Evolutionary conservation across 768 basidiomycete species (phyloP), one percentile per base, ranked within the genome.

Genomic region (Lyophyllum atratum): DNA sequence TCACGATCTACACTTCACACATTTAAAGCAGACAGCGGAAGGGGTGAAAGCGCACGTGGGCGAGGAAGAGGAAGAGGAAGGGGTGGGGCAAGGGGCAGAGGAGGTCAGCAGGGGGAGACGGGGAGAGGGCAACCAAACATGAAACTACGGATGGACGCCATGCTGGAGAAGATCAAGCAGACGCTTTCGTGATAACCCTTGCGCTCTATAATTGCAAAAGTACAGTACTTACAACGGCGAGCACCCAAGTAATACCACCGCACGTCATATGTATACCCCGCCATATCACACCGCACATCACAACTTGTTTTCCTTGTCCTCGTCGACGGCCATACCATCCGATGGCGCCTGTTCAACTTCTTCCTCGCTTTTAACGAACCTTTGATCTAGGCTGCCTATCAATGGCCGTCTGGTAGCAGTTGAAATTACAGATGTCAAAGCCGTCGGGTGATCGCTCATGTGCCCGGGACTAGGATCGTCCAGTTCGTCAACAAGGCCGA

Each of bases 391-490:
- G 52, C 79, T 87, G 17, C 74, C 78, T 49, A 83, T 62, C 46
- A 85, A 77, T n/a, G 86, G 82, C 46, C 75, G 74, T n/a, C 71
- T 58, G 65, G 61, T 56, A 48, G 66, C 58, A 31, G 74, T 47
- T 5, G 81, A 80, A 10, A 88, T 90, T n/a, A 85, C 83, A 9
- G 86, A 75, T 15, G 82, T 83, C 47, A 93, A 72, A 1, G 91
- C 78, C 3, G 83, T 88, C 3, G 91, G 91, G 66, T 85, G 85
- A 46, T 92, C 87, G 63, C 91, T 90, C 79, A 93, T 77, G 70
- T 93, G 92, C 21, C 90, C 92, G 14, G 92, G 92, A 50, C 83
- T 77, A 3, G 92, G 91, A 70, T 93, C 89, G 63, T 93, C 92
- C 61, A 93, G 73, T 70, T 93, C 91, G 61, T 94, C 92, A 26